Evolutionary conservation across 768 basidiomycete species (phyloP), one percentile per base, ranked within the genome.

Genomic region (Pleurotus ostreatus): DNA sequence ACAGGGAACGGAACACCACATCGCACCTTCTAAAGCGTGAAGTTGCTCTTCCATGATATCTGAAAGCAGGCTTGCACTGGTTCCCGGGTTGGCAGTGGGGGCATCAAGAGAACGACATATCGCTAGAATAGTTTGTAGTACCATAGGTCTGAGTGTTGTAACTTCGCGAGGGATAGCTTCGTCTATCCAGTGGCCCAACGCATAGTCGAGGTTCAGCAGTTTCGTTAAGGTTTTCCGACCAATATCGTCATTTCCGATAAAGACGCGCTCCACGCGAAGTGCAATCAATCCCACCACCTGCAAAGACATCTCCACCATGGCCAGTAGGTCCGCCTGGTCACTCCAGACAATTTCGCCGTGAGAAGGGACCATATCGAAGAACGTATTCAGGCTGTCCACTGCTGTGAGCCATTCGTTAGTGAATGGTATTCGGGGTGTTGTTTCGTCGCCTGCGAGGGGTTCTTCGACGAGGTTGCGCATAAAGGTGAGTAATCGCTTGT

Each of bases 171-270:
- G 60, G 18, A 72, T 70, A 43, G 74, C 71, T n/a, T 71, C 72
- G 49, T 81, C 80, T 34, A 76, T 65, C 84, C 88, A 90, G 30
- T 77, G 66, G 58, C 86, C 85, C 37, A 88, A 71, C 1, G 76
- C 75, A 52, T 74, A 65, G 62, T 79, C 82, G 26, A 89, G 73
- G 39, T 77, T 76, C 9, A 87, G 63, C 43, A 89, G 64, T 39
- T 78, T 73, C 22, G 72, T 68, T 56, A 86, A 77, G 4, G 84
- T 59, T 54, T 74, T 80, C 60, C 76, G 72, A 22, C 81, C 71
- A 34, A 85, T 65, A 41, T 74, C 71, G 7, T 74, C 71, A 8
- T 76, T 68, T 20, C 72, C 72, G 40, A 68, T 67, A 63, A 78
- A 84, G n/a, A 87, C 69, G 7, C 72, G 74, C 49, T 81, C 78